Evolutionary conservation across 345 rosid genomes (phyloP), one percentile per base, ranked within the genome.

Genomic region (Toxicodendron radicans): DNA sequence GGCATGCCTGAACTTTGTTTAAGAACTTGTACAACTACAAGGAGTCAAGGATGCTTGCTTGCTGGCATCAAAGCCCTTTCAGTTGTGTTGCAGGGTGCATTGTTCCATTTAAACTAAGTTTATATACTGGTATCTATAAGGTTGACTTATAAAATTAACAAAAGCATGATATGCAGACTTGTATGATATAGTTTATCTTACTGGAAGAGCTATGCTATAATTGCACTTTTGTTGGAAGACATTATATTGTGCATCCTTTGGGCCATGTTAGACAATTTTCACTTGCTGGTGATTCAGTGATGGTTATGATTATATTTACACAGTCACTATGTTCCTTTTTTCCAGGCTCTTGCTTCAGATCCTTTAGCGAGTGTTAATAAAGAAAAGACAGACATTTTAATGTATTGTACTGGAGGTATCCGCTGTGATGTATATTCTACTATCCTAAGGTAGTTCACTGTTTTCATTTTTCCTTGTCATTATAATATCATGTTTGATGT

Each of bases 321-420:
- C 69, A n/a, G 2, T 77, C 43, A 57, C 10, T 41, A 7, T 54
- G 23, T 65, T 72, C n/a, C 21, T 11, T 10, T 58, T 64, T 52
- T 78, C 69, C 84, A 92, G 99, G 89, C 73, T 62, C 52, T 78
- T 73, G 73, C 83, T 78, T 84, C 85, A 30, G 97, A 95, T 83
- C 97, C 93, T 76, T 81, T 95, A 76, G 84, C 87, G 68, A 77
- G 85, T 67, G 88, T 83, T 73, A 87, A 95, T 76, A 89, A 88
- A 83, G 91, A 88, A 32, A 87, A 87, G 45, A 85, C 92, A 70
- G 85, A 91, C 73, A 76, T 95, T 68, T 76, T 92, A 73, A 95
- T 95, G 97, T 95, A 95, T 63, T 92, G 99, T 70, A 95, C 99
- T 1, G 97, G 99, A 18, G 99, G 99, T 61, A 92, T 92, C 53